Evolutionary conservation across 306 rosid genomes (phyloP), one percentile per base, ranked within the genome.

Genomic region (Castanea mollissima): DNA sequence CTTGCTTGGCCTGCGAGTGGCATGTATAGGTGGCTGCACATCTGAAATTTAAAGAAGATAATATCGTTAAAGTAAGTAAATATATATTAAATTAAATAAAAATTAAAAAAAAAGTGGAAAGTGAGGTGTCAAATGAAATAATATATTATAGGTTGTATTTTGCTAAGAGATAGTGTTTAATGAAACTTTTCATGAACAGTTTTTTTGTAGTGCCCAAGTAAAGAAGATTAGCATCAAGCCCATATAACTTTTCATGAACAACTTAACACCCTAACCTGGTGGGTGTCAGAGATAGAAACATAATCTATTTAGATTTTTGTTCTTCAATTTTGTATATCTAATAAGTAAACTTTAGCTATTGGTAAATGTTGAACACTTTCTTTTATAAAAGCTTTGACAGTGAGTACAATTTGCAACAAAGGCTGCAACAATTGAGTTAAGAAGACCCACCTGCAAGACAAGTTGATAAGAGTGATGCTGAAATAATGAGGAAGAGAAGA

Each of bases 391-490:
- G 78, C 31, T 80, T 81, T 84, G 89, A 83, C 89, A 89, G 46
- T 55, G 21, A 21, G 75, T 46, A 23, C 4, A 4, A 46, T 58
- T 75, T 65, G 65, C 77, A 72, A 20, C 75, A 86, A 85, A 85
- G 64, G 84, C 87, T 82, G 85, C 81, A 75, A 29, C 21, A 57
- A 79, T 35, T 75, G 64, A 83, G 81, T 49, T 85, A 56, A 74
- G 84, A 83, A 80, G 74, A 68, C 27, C 75, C 10, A 91, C 91
- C 97, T 87, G 92, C 93, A 70, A 76, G 84, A 85, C 93, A 84
- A 83, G 92, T 74, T 83, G 93, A 78, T 23, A 91, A 82, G 82
- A 93, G 84, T 56, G 93, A 83, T 3, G 41, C 80, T 71, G 92
- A 87, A 88, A 88, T 32, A 88, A 88, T 32, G 62, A 89, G 80